A percentile compares a stretch with the other conserved stretches of the same genome.
Evolutionary conservation across 805 yeast species (phyloP).

Genomic region (Barnettozyma salicaria): DNA sequence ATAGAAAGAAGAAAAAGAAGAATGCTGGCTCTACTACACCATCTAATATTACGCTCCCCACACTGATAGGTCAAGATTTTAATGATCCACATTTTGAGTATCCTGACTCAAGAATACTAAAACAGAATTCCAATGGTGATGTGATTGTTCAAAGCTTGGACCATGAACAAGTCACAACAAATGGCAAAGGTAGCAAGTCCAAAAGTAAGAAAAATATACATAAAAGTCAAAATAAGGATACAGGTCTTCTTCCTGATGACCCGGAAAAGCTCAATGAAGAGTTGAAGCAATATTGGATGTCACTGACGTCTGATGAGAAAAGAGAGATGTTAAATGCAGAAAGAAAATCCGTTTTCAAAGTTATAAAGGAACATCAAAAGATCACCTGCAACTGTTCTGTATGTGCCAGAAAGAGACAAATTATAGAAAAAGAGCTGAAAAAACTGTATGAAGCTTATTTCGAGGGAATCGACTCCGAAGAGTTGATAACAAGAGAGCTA

Average conservation of each 20-base stretch:
- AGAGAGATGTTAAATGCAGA: slow-evolving; percentile 58
- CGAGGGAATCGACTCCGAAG: slow-evolving; percentile 28
- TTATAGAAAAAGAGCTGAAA: slow-evolving; percentile 73
- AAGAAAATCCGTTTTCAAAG: slow-evolving; percentile 59
- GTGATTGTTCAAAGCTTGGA: slow-evolving; percentile 54
- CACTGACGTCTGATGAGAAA: slow-evolving; percentile 54
- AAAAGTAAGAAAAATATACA: slow-evolving; percentile 35
- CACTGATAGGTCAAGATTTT: slow-evolving; percentile 27
- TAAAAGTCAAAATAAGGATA: slow-evolving; percentile 27
- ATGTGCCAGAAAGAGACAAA: slow-evolving; percentile 68
- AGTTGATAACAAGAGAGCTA: slow-evolving; percentile 10
- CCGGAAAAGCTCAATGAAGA: slow-evolving; percentile 19
- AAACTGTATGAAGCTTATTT: slow-evolving; percentile 65
- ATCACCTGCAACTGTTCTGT: slow-evolving; percentile 62
- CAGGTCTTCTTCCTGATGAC: slow-evolving; percentile 14
- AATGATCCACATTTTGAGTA: slow-evolving; percentile 56
- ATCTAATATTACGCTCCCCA: slow-evolving; percentile 11
- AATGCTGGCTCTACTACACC: too few species aligned
- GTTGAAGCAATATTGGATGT: slow-evolving; percentile 51
- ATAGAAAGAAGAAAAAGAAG: slow-evolving; percentile 32
- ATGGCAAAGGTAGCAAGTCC: slow-evolving; percentile 38
- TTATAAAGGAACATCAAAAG: slow-evolving; percentile 55
- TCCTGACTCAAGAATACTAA: slow-evolving; percentile 66
- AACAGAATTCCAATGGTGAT: slow-evolving; percentile 68
- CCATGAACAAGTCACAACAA: slow-evolving; percentile 3